These are phyloP conservation scores for Sporothrix humicola DNA, from an alignment of 2,329 filamentous ascomycete genomes.

Conservation along the genomic window DNA sequence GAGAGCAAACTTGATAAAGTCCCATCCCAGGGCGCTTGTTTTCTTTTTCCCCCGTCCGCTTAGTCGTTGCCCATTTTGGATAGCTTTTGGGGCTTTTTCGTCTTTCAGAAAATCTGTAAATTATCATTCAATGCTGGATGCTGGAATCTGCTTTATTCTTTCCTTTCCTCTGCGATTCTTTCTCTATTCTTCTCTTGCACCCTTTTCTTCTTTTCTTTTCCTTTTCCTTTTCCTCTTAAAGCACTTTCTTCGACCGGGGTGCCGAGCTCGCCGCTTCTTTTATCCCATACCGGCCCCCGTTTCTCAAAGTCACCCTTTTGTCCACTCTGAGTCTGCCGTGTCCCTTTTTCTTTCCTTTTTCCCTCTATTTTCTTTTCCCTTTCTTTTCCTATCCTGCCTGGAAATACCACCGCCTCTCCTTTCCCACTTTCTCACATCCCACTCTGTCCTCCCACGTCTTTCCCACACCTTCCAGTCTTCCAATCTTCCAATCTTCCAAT, in stretches of 20 bases:
- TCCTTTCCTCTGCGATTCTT: neutral
- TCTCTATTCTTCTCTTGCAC: neutral
- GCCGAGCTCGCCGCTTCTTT: neutral
- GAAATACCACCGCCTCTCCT: neutral
- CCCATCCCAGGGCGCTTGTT: conserved; percentile 15
- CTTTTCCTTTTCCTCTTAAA: neutral
- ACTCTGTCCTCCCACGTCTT: neutral
- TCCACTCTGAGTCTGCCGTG: neutral
- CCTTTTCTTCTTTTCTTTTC: neutral
- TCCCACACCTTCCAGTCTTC: neutral
- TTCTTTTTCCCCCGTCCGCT: neutral
- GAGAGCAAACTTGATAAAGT: conserved; percentile 2
- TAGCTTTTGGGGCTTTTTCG: neutral
- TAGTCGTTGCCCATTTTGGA: neutral
- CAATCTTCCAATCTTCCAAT: neutral
- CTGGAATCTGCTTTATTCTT: neutral
- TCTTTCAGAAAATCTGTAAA: no score
- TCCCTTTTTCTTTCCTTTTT: neutral
- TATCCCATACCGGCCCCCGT: neutral
- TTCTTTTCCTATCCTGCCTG: neutral
- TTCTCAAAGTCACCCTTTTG: neutral
- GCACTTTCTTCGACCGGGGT: neutral
- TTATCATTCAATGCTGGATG: no score
- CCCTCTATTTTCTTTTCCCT: neutral
- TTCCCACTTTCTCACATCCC: neutral